Conservation (phyloP, 768 basidiomycete species). For the Megacollybia marginata region DNA sequence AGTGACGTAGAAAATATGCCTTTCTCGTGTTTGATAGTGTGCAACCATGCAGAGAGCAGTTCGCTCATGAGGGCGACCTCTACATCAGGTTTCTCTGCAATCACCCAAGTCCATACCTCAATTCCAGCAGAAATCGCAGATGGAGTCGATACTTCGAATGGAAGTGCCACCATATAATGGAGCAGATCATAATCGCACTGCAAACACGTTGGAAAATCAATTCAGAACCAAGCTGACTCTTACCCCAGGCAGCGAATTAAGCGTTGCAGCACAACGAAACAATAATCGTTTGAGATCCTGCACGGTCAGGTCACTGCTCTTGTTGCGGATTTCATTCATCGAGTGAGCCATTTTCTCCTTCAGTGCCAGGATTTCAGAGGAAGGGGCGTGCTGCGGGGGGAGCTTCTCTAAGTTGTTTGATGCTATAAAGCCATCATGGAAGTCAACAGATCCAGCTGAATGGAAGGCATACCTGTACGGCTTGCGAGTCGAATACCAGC, state of each 20-base stretch:
- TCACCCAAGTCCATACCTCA: slow-evolving; percentile 95
- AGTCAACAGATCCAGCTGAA: neutral
- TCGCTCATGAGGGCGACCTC: slow-evolving; percentile 85
- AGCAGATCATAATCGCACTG: slow-evolving; percentile 83
- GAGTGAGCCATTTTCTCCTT: slow-evolving; percentile 61
- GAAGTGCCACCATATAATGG: slow-evolving; percentile 80
- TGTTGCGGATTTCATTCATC: slow-evolving; percentile 59
- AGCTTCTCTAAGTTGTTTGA: slow-evolving; percentile 52
- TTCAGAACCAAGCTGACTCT: neutral
- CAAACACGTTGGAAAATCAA: neutral
- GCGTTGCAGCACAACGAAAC: slow-evolving; percentile 77
- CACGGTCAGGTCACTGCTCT: slow-evolving; percentile 67
- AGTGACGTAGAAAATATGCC: slow-evolving; percentile 79
- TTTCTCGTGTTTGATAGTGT: slow-evolving; percentile 65
- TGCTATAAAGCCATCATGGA: slow-evolving; percentile 25
- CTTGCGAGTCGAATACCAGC: slow-evolving; percentile 72
- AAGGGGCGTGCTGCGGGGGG: slow-evolving; percentile 52
- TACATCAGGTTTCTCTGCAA: slow-evolving; percentile 73
- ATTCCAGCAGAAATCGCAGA: slow-evolving; percentile 80
- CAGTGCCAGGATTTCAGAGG: slow-evolving; percentile 56
- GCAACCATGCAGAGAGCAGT: slow-evolving; percentile 81
- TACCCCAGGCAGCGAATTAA: slow-evolving; percentile 67
- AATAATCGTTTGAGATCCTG: slow-evolving; percentile 80
- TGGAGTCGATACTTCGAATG: slow-evolving; percentile 86
- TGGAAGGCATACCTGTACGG: slow-evolving; percentile 43